phyloP scores from a whole-genome alignment of 371 early-diverging fungal species.

The Entomophthora muscae region DNA sequence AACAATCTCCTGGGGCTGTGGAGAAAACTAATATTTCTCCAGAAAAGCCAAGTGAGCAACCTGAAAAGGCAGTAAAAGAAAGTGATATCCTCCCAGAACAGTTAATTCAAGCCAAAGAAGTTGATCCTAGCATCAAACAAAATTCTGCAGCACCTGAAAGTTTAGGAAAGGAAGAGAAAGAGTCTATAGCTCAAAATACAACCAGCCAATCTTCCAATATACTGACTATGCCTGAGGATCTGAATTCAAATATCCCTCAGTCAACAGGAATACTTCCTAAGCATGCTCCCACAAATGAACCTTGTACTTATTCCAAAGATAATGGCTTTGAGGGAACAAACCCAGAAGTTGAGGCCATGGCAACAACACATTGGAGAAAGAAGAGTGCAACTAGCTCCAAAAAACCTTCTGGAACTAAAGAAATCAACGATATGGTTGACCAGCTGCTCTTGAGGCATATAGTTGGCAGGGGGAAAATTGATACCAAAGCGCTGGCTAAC shows the following conservation, averaged over 20 bases:
- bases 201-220: too few species aligned
- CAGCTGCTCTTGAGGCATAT: neutral
- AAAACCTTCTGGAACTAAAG: neutral
- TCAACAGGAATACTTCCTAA: neutral
- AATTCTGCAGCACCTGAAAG: too few species aligned
- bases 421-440: neutral
- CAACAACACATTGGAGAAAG: neutral
- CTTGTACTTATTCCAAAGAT: neutral
- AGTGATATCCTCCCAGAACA: too few species aligned
- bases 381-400: neutral
- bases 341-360: neutral
- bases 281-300: neutral
- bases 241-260: neutral
- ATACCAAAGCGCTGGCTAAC: neutral
- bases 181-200: too few species aligned
- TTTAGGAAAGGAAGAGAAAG: too few species aligned
- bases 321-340: neutral
- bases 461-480: neutral
- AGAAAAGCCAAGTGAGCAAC: too few species aligned
- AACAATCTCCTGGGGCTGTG: too few species aligned
- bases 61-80: too few species aligned
- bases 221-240: too few species aligned
- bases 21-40: too few species aligned
- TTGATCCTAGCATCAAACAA: too few species aligned
- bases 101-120: too few species aligned